A percentile compares a stretch with the other conserved stretches of the same genome.
Evolutionary conservation across 2,329 filamentous ascomycete species (phyloP).

Genomic region (Penicillium psychrosexuale): DNA sequence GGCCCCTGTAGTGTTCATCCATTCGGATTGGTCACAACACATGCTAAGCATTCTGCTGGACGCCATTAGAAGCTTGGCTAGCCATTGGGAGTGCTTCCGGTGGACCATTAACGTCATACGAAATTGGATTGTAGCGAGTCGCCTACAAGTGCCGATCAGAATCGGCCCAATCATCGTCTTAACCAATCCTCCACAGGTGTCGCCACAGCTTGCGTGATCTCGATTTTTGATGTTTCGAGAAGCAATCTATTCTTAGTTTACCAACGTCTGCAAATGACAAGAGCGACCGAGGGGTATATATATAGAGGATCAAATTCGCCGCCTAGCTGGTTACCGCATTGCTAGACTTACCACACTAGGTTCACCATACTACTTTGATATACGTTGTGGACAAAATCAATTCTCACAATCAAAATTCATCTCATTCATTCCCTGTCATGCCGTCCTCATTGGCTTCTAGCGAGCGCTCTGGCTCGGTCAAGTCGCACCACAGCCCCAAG

Average conservation of each 20-base stretch:
- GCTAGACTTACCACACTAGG: not conserved
- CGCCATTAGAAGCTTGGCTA: slow-evolving; percentile 2
- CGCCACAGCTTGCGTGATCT: slow-evolving; percentile 23
- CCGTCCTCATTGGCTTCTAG: slow-evolving; percentile 21
- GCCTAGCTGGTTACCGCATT: not conserved
- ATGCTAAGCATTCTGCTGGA: slow-evolving; percentile 24
- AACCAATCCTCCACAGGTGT: slow-evolving; percentile 6
- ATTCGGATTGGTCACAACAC: slow-evolving; percentile 13
- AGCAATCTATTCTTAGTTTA: slow-evolving; percentile 19
- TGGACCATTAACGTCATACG: slow-evolving; percentile 19
- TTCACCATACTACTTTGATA: not conserved
- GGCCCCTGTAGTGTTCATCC: not conserved
- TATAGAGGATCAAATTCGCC: slow-evolving; percentile 2
- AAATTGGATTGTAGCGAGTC: slow-evolving; percentile 5
- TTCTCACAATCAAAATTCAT: not conserved
- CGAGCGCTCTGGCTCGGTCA: slow-evolving; percentile 23
- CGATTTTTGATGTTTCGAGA: not conserved
- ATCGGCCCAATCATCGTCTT: slow-evolving; percentile 16
- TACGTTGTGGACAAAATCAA: not conserved
- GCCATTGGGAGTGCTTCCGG: slow-evolving; percentile 9
- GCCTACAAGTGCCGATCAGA: slow-evolving; percentile 12
- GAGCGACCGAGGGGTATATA: slow-evolving; percentile 7
- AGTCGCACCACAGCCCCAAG: slow-evolving; percentile 24
- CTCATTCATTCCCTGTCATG: slow-evolving; percentile 12
- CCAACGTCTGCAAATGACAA: not conserved